Evolutionary conservation across 2,329 filamentous ascomycete genomes (phyloP), one percentile per base, ranked within the genome.

Genomic region (Fusarium lateritium): DNA sequence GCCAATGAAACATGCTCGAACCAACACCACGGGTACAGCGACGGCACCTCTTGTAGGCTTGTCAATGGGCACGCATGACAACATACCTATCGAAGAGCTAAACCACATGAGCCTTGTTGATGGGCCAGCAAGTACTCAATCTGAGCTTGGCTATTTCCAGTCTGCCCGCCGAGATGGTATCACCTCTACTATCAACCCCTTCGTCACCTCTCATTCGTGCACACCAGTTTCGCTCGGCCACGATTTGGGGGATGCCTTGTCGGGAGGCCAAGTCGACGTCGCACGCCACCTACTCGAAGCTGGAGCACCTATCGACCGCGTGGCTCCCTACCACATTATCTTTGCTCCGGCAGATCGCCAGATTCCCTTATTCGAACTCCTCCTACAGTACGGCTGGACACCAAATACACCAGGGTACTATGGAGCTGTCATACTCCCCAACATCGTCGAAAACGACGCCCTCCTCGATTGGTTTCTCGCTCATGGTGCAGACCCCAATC

Each of bases 391-490:
- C n/a, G 63, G 63, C 22, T 73, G 71, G 71, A 61, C 28, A 0
- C 49, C 56, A 2, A 73, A 72, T 7, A 62, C 45, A 0, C 63
- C 60, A 1, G 54, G 67, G 0, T 60, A 42, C 19, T 71, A 71
- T 26, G 70, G 67, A 2, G 62, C 58, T 5, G 57, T 65, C 2
- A 19, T 72, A 0, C 71, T 73, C 5, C 63, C 63, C 0, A 38
- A 26, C 3, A 24, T 72, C 13, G 47, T 73, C 4, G 38, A 55
- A 3, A 49, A 72, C 3, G 39, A 24, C 17, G 4, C 6, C 8
- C 56, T 73, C 4, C 43, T 73, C 7, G 33, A 59, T 10, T 73
- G 71, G 71, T 73, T 73, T n/a, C 64, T 73, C 0, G 38, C 49
- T 9, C 57, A 69, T 4, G 64, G 64, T 3, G 71, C 71, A 24